Base-by-base conservation (phyloP, 2,329 filamentous ascomycete genomes). In the Claviceps monticola region DNA sequence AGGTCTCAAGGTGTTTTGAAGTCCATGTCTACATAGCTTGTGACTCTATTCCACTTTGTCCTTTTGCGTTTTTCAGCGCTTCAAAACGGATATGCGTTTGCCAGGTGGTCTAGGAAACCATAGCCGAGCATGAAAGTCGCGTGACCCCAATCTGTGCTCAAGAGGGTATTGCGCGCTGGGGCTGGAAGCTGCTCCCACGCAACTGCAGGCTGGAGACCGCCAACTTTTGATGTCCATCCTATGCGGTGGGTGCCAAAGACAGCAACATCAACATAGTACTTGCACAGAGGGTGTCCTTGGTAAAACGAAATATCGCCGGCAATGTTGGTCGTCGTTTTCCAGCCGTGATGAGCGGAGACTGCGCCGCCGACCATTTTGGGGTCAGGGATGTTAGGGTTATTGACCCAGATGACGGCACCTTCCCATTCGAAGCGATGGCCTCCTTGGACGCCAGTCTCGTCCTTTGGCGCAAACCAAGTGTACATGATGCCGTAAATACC, bases 141-240 rank as follows among this genome's bases (percentile, higher is more conserved):
- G 2, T 23, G 0, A 1, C 29, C 46, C 46, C 46, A 47, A 11
- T 47, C 11, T 17, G 29, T 14, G 19, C 3, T 4, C 36, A 19
- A 0, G 11, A 47, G 36, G 21, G 46, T 19, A 11, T 34, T 4
- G 5, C 6, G 46, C 34, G 17, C 46, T 6, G 9, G 29, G 3
- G 4, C 2, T 29, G 46, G 13, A 13, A 47, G 46, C 17, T 13
- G n/a, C 16, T 21, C n/a, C 29, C 29, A 47, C 4, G 5, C 14
- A 47, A 47, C 46, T 2, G 46, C 46, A 3, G 29, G 29, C 17
- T 47, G 46, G 29, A 47, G 46, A 21, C 46, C 46, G 46, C 46
- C 46, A 6, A 38, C 14, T 34, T 38, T 38, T 2, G 6, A 1
- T 13, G 46, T 47, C 29, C 29, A 47, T 38, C 34, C 46, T 3